phyloP scores from a whole-genome alignment of 768 basidiomycete genomes.

The Strobilomyces dryophilus region DNA sequence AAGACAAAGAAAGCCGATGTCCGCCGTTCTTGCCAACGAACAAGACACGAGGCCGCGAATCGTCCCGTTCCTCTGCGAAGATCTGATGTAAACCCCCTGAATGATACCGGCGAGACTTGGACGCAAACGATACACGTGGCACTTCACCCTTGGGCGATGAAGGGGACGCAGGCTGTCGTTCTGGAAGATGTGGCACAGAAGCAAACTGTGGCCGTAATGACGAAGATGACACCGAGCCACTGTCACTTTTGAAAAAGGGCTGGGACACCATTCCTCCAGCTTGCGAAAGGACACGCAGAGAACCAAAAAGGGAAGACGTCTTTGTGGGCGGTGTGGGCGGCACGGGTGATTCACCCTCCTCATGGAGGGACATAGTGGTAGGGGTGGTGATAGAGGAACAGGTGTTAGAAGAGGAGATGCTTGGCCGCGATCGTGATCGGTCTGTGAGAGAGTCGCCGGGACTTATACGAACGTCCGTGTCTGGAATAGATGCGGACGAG shows the following conservation, averaged over 20 bases:
- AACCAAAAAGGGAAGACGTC: conserved; percentile 30
- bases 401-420: conserved; percentile 58
- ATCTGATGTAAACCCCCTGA: conserved; percentile 16
- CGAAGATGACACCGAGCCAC: conserved; percentile 27
- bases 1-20: conserved; percentile 30
- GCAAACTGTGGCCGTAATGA: conserved; percentile 35
- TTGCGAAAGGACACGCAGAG: conserved; percentile 30
- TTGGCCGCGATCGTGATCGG: conserved; percentile 53
- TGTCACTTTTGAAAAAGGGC: conserved; percentile 30
- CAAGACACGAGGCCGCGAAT: conserved; percentile 29
- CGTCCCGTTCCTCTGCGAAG: conserved; percentile 24
- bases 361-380: conserved; percentile 35
- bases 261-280: conserved; percentile 27
- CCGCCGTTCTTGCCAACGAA: conserved; percentile 22
- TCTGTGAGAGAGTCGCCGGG: conserved; percentile 40
- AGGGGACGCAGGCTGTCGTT: conserved; percentile 30
- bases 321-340: conserved; percentile 38
- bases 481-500: conserved; percentile 43
- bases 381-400: conserved; percentile 42
- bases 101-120: conserved; percentile 17
- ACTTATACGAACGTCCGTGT: conserved; percentile 38
- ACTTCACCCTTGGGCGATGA: conserved; percentile 28
- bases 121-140: conserved; percentile 31
- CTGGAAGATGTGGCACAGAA: conserved; percentile 38
- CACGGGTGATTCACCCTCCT: conserved; percentile 34